Evolutionary conservation across 768 basidiomycete species (phyloP).

Genomic region (Leccinum longicurvipes): DNA sequence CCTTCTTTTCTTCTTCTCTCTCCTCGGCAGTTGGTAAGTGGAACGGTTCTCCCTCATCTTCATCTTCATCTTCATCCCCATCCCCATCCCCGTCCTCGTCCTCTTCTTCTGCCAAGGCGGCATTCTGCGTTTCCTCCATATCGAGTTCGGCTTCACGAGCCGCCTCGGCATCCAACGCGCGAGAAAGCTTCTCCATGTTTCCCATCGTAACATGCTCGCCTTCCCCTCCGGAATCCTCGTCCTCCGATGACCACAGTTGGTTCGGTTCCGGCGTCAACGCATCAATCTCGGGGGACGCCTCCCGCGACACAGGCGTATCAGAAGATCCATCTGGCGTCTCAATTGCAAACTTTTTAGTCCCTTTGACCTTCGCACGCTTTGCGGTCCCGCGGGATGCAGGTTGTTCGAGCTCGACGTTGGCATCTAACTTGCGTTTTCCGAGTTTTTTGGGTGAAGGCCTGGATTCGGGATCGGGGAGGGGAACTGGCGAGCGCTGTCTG

Average conservation of each 20-base stretch:
- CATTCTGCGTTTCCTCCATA: constrained; percentile 59
- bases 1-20: constrained; percentile 65
- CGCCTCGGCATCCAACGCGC: constrained; percentile 67
- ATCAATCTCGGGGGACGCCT: constrained; percentile 45
- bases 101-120: constrained; percentile 45
- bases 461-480: constrained; percentile 41
- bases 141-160: constrained; percentile 69
- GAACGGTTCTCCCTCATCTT: constrained; percentile 43
- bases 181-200: constrained; percentile 81
- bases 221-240: constrained; percentile 43
- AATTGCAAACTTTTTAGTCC: constrained; percentile 22
- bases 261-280: constrained; percentile 13
- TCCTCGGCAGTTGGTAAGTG: constrained; percentile 69
- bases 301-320: constrained; percentile 30
- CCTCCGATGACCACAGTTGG: constrained; percentile 38
- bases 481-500: constrained; percentile 72
- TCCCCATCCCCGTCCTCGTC: constrained; percentile 47
- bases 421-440: constrained; percentile 71
- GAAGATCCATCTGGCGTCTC: constrained; percentile 19
- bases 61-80: constrained; percentile 37
- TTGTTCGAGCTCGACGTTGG: constrained; percentile 30
- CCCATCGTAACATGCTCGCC: constrained; percentile 64
- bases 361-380: constrained; percentile 35
- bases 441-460: constrained; percentile 50
- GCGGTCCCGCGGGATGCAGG: constrained; percentile 25